Conservation (phyloP, 495 filamentous ascomycete species). For the Penicillium diatomitis region DNA sequence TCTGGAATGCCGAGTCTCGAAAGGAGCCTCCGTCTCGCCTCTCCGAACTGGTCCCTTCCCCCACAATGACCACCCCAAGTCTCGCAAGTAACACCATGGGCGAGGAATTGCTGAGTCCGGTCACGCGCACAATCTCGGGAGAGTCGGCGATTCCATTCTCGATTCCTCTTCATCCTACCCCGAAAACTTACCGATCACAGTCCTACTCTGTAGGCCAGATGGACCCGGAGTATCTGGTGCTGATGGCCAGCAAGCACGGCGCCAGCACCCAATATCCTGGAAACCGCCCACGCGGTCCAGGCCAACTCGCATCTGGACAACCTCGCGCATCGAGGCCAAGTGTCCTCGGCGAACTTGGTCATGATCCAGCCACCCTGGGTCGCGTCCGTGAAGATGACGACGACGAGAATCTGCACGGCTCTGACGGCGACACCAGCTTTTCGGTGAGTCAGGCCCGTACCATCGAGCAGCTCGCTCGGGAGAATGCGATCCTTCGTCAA, state of each 20-base stretch:
- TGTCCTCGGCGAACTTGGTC: conserved; percentile 71
- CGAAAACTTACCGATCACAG: conserved; percentile 88
- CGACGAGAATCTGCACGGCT: conserved; percentile 59
- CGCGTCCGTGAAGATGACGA: conserved; percentile 78
- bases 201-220: conserved; percentile 94
- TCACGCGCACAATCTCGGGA: conserved; percentile 43
- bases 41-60: conserved; percentile 67
- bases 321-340: conserved; percentile 80
- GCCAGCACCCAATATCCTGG: conserved; percentile 26
- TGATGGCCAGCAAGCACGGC: conserved; percentile 34
- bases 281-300: conserved; percentile 40
- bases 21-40: conserved; percentile 68
- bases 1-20: conserved; percentile 65
- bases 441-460: conserved; percentile 52
- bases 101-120: conserved; percentile 47
- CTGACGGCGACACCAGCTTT: conserved; percentile 51
- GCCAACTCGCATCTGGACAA: conserved; percentile 58
- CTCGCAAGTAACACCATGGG: conserved; percentile 28
- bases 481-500: conserved; percentile 65
- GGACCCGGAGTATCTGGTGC: conserved; percentile 52
- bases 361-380: conserved; percentile 59
- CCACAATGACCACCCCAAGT: conserved; percentile 55
- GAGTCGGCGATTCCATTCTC: conserved; percentile 70
- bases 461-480: conserved; percentile 62
- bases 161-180: conserved; percentile 84